Base-by-base conservation (phyloP, 345 rosid species). In the Rhodamnia argentea region DNA sequence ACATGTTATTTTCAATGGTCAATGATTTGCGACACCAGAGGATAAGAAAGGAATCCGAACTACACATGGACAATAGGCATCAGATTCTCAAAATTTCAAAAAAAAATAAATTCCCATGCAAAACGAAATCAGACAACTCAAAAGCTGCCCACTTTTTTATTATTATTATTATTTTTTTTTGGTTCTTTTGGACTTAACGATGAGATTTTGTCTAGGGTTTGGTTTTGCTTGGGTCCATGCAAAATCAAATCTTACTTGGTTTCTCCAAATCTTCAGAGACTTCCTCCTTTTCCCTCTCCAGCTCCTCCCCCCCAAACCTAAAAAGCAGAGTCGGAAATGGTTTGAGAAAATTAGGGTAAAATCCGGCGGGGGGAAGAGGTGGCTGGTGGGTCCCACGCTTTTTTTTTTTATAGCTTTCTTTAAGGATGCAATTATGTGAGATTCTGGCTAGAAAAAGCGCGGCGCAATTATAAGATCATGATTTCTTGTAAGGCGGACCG, bases 401-500 rank as follows among this genome's bases (percentile, higher is more conserved):
- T n/a, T n/a, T n/a, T n/a, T 50, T 50, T 51, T 42, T 42, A 40
- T 4, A 27, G 74, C 74, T 27, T 60, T 60, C 37, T 60, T 60
- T 27, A 62, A 62, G 75, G 75, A 62, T 20, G 75, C 75, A 62
- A 64, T 64, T 64, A 32, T 64, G 16, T 64, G 29, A 29, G 76
- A 64, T 64, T 29, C 74, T 1, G 74, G 74, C 89, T 50, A 29
- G 52, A 52, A 60, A 83, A 22, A 86, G 83, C 84, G 56, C 86
- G 90, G 87, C 58, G 92, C 92, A 92, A 95, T 95, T 88, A 96
- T 91, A 94, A 91, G 94, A 93, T 90, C 88, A 95, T 95, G 96
- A 95, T 96, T 91, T 94, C 90, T 94, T 86, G 96, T 92, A 90
- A 87, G 91, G 88, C 40, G 93, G 86, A 87, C 86, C 64, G 37